Conservation (phyloP, 768 basidiomycete species). For the Boletus reticulatus region DNA sequence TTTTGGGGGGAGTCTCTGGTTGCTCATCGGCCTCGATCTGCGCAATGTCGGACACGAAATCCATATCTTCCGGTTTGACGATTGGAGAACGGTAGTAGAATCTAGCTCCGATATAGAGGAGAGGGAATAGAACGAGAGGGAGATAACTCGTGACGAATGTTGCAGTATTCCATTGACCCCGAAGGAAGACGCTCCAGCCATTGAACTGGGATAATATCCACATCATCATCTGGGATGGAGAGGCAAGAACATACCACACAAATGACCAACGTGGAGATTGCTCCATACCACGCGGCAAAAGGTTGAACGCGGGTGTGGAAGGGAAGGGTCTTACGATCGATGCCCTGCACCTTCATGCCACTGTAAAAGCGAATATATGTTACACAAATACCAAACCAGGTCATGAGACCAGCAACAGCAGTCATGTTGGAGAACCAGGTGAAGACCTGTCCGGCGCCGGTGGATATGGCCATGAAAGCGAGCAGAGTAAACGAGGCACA, state of each 20-base stretch:
- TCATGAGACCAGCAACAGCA: slow-evolving; percentile 63
- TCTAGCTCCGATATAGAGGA: slow-evolving; percentile 64
- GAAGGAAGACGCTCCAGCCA: slow-evolving; percentile 53
- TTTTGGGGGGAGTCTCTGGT: slow-evolving; percentile 72
- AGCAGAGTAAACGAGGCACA: slow-evolving; percentile 64
- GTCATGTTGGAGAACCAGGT: slow-evolving; percentile 80
- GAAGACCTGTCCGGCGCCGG: slow-evolving; percentile 72
- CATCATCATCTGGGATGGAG: slow-evolving; percentile 1
- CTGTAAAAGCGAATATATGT: slow-evolving; percentile 82
- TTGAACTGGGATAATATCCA: slow-evolving; percentile 43
- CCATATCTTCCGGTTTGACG: slow-evolving; percentile 64
- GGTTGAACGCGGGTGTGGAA: slow-evolving; percentile 69
- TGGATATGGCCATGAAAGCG: slow-evolving; percentile 78
- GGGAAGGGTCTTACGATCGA: slow-evolving; percentile 68
- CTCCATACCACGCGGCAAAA: slow-evolving; percentile 61
- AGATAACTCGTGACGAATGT: slow-evolving; percentile 86
- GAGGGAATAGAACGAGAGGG: slow-evolving; percentile 67
- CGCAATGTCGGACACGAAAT: slow-evolving; percentile 70
- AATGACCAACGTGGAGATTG: slow-evolving; percentile 40
- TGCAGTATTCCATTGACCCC: slow-evolving; percentile 50
- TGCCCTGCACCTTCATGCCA: slow-evolving; percentile 81
- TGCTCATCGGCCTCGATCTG: slow-evolving; percentile 69
- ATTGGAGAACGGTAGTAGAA: slow-evolving; percentile 35
- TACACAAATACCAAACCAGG: slow-evolving; percentile 77
- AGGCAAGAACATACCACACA: slow-evolving; percentile 51